Percentiles rank a stretch among this genome's conserved stretches.
Evolutionary conservation across 257 asterid genomes (phyloP).

Genomic region (Solanum medicagineum): DNA sequence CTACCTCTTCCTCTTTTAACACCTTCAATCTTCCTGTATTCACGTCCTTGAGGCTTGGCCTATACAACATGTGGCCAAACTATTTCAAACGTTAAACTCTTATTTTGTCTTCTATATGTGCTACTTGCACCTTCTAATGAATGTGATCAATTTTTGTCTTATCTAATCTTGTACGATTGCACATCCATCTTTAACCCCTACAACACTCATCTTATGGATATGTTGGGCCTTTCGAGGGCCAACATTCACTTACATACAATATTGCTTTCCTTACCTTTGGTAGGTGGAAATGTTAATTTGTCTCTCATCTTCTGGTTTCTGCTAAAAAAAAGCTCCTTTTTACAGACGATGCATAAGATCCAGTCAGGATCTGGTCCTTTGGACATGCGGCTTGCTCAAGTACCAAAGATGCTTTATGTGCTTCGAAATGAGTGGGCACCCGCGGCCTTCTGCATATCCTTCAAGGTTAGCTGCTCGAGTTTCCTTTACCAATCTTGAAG

Average conservation of each 20-base stretch:
- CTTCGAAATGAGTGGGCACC: slow-evolving; percentile 93
- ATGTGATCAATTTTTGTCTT: neutral
- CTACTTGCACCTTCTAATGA: neutral
- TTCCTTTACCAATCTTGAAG: neutral
- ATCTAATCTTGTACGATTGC: neutral
- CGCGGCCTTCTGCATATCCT: slow-evolving; percentile 78
- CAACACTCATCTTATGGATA: neutral
- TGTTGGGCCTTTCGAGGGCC: neutral
- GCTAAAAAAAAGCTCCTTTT: neutral
- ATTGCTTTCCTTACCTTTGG: neutral
- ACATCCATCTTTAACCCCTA: neutral
- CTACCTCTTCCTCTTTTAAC: neutral
- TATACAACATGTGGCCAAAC: neutral
- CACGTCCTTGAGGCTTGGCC: neutral
- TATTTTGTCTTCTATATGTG: neutral
- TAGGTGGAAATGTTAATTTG: neutral
- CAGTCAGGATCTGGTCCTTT: slow-evolving; percentile 89
- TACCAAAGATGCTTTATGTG: slow-evolving; percentile 84
- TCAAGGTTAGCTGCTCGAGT: slow-evolving; percentile 40
- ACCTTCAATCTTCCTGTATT: neutral
- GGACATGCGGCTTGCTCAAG: slow-evolving; percentile 88
- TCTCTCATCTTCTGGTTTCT: neutral
- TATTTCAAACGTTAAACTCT: neutral
- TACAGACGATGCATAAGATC: slow-evolving; percentile 72
- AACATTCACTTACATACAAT: neutral